Conservation (phyloP, 2,329 filamentous ascomycete genomes). For the Arthrinium phaeospermum region DNA sequence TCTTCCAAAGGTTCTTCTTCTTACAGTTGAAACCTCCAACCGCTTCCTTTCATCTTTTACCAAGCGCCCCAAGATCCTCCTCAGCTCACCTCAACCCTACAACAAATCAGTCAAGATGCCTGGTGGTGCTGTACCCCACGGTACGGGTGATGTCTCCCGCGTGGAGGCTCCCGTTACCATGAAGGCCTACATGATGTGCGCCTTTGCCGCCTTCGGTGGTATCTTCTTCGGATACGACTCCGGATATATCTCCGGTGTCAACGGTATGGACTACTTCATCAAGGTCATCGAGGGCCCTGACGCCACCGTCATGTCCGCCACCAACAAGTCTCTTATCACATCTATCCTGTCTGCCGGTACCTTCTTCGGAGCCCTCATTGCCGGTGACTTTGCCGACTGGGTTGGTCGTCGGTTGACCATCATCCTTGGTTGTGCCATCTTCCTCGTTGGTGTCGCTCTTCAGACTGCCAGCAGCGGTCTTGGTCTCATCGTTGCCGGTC, state of each 20-base stretch:
- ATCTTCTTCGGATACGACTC: constrained; percentile 84
- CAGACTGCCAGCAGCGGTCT: constrained; percentile 64
- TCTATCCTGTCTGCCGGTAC: constrained; percentile 80
- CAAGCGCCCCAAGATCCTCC: constrained; percentile 3
- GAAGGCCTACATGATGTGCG: constrained; percentile 73
- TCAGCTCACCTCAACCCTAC: background rate
- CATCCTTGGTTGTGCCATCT: constrained; percentile 74
- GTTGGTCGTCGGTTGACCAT: constrained; percentile 77
- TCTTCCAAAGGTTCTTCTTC: constrained; percentile 14
- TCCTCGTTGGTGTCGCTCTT: constrained; percentile 70
- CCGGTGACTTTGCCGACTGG: constrained; percentile 77
- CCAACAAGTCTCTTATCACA: constrained; percentile 64
- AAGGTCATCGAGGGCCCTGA: constrained; percentile 40
- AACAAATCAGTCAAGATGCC: constrained; percentile 31
- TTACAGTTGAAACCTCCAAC: background rate
- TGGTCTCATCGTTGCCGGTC: constrained; percentile 72
- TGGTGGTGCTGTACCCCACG: constrained; percentile 36
- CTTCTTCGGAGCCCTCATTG: constrained; percentile 79
- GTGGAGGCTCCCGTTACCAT: constrained; percentile 73
- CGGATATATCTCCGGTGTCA: constrained; percentile 54
- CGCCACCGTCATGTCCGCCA: constrained; percentile 42
- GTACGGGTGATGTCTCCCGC: constrained; percentile 58
- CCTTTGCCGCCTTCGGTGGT: constrained; percentile 73
- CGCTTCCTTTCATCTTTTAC: background rate
- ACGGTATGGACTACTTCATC: constrained; percentile 45